Conservation (phyloP, 495 filamentous ascomycete genomes). For the Hypoxylon lienhwacheense region DNA sequence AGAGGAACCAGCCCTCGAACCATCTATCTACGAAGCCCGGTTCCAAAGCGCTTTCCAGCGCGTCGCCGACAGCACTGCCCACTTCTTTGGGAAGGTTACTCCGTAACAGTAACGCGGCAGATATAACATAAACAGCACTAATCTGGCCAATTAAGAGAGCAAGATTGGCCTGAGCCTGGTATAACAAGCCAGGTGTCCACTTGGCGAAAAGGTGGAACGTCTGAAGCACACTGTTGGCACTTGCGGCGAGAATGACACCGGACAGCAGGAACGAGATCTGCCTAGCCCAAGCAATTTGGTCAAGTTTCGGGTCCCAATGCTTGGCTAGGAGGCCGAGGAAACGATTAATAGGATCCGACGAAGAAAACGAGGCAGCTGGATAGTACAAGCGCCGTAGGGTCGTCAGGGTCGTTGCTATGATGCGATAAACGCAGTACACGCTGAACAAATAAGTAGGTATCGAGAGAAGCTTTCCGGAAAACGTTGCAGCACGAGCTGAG, state of each 20-base stretch:
- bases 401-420: conserved; percentile 66
- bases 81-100: conserved; percentile 73
- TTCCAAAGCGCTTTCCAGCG: conserved; percentile 69
- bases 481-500: conserved; percentile 63
- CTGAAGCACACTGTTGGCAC: conserved; percentile 73
- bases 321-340: conserved; percentile 71
- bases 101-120: conserved; percentile 69
- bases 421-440: conserved; percentile 74
- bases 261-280: conserved; percentile 78
- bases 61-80: conserved; percentile 68
- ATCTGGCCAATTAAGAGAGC: conserved; percentile 75
- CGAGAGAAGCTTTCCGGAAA: conserved; percentile 60
- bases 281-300: conserved; percentile 70
- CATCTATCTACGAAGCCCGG: conserved; percentile 75
- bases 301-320: conserved; percentile 71
- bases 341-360: conserved; percentile 75
- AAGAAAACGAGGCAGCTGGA: conserved; percentile 59
- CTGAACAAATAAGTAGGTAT: conserved; percentile 66
- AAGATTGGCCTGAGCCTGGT: conserved; percentile 64
- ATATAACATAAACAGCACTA: conserved; percentile 77
- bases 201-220: conserved; percentile 74
- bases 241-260: conserved; percentile 74
- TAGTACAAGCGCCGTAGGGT: conserved; percentile 58
- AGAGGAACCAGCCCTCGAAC: conserved; percentile 82
- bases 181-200: conserved; percentile 65